Evolutionary conservation across 768 basidiomycete species (phyloP).

Genomic region (Hericium erinaceus): DNA sequence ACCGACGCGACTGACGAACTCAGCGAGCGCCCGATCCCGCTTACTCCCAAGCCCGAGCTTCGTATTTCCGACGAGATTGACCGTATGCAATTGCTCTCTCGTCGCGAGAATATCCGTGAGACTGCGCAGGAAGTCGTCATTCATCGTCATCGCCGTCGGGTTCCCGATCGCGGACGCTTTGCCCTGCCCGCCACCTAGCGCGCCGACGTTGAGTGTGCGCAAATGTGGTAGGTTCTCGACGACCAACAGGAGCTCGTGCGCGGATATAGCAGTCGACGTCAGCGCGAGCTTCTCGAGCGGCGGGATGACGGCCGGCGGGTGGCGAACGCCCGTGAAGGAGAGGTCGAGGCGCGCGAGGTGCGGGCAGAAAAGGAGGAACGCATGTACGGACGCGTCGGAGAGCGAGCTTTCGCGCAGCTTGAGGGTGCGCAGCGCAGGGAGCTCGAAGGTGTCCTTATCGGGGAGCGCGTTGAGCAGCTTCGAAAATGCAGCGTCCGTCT

Average conservation of each 20-base stretch:
- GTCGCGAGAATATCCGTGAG: conserved; percentile 33
- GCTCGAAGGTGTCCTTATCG: conserved; percentile 14
- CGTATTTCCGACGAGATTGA: conserved; percentile 57
- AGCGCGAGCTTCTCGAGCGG: conserved; percentile 53
- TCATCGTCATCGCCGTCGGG: conserved; percentile 45
- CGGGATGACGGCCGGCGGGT: conserved; percentile 17
- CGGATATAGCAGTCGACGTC: conserved; percentile 42
- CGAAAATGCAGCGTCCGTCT: conserved; percentile 51
- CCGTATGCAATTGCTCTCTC: conserved; percentile 33
- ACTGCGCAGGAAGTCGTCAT: conserved; percentile 34
- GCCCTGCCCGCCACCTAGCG: conserved; percentile 40
- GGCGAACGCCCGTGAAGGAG: conserved; percentile 51
- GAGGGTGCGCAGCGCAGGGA: conserved; percentile 38
- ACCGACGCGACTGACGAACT: conserved; percentile 45
- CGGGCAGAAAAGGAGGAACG: conserved; percentile 37
- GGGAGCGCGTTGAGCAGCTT: conserved; percentile 29
- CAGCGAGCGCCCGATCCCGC: conserved; percentile 27
- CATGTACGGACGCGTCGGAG: conserved; percentile 37
- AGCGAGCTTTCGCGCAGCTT: conserved; percentile 50
- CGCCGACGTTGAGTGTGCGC: conserved; percentile 45
- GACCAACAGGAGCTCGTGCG: conserved; percentile 30
- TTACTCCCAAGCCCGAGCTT: conserved; percentile 34
- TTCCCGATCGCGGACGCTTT: conserved; percentile 29
- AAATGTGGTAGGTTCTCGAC: conserved; percentile 32
- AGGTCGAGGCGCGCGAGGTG: conserved; percentile 47